These are phyloP conservation scores for Mycena latifolia DNA, from an alignment of 768 basidiomycete genomes.

Conservation along the genomic window DNA sequence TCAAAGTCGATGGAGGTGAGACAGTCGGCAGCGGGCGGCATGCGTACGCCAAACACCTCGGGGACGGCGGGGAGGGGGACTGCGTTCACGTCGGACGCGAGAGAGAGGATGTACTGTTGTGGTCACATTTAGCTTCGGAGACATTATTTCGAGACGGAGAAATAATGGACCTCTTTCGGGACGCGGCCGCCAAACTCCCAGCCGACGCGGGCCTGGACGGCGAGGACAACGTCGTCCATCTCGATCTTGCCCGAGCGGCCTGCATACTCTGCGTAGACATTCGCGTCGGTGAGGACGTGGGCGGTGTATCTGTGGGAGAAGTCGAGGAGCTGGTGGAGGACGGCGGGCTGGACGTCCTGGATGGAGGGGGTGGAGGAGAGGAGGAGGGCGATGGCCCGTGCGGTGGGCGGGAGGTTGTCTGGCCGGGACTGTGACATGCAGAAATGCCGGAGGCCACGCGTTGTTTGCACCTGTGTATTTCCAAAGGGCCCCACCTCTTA, in stretches of 20 bases:
- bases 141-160: constrained; percentile 18
- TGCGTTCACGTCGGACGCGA: constrained; percentile 88
- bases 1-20: constrained; percentile 89
- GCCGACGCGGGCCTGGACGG: constrained; percentile 89
- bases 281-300: constrained; percentile 87
- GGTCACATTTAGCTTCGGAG: constrained; percentile 6
- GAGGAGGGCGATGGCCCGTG: constrained; percentile 85
- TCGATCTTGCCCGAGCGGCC: constrained; percentile 84
- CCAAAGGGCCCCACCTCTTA: constrained; percentile 1
- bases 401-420: constrained; percentile 86
- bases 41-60: constrained; percentile 87
- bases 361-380: constrained; percentile 87
- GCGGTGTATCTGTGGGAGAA: constrained; percentile 88
- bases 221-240: constrained; percentile 84
- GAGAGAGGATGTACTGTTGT: constrained; percentile 77
- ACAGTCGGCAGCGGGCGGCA: constrained; percentile 79
- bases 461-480: not conserved
- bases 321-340: constrained; percentile 89
- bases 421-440: constrained; percentile 54
- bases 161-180: constrained; percentile 81
- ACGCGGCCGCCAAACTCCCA: constrained; percentile 94
- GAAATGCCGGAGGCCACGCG: constrained; percentile 8
- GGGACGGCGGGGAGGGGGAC: constrained; percentile 86
- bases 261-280: constrained; percentile 90
- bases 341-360: constrained; percentile 88